Base-by-base conservation (phyloP, 495 filamentous ascomycete genomes). In the Acidiella bohemica region DNA sequence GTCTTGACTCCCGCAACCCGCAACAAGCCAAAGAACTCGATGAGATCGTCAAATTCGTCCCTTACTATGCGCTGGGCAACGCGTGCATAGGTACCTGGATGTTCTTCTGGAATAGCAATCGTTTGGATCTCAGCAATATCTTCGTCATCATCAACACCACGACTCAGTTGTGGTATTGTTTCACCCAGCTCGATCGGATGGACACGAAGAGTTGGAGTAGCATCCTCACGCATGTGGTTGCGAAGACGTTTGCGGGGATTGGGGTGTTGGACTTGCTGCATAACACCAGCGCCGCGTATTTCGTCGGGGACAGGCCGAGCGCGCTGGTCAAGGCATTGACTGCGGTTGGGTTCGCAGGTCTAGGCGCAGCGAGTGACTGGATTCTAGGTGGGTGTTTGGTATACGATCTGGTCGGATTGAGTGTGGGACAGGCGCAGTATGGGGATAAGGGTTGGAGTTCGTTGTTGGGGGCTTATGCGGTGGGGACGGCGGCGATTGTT, bases 41-140 rank as follows among this genome's bases (percentile, higher is more conserved):
- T 17, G 26, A 48, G 38, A 63, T 64, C 51, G 56, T 62, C 11
- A 59, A 62, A 36, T 72, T 57, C 42, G 59, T 62, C 7, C 67
- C 66, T 0, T 65, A 55, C 32, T 72, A 68, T 49, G 41, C 53
- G 6, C 36, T 71, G 6, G 68, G 68, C 2, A 71, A 72, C 51
- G 23, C 69, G 6, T 67, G 66, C 47, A 72, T 71, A 36, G 67
- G 61, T 19, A 63, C 65, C n/a, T 71, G 68, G 68, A 68, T 70
- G 68, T 59, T 72, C 44, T 71, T 70, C 56, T 72, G 68, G 68
- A 70, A 71, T 41, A 24, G 52, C 11, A 53, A 57, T 16, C 44
- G 57, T 23, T 58, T 70, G 21, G 56, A 62, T 13, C 58, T 62
- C 9, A 54, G 62, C 18, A 67, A 72, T 42, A 44, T 65, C 28